These are phyloP conservation scores for Trichosanthes truncata DNA, from an alignment of 306 rosid species.

Conservation along the genomic window DNA sequence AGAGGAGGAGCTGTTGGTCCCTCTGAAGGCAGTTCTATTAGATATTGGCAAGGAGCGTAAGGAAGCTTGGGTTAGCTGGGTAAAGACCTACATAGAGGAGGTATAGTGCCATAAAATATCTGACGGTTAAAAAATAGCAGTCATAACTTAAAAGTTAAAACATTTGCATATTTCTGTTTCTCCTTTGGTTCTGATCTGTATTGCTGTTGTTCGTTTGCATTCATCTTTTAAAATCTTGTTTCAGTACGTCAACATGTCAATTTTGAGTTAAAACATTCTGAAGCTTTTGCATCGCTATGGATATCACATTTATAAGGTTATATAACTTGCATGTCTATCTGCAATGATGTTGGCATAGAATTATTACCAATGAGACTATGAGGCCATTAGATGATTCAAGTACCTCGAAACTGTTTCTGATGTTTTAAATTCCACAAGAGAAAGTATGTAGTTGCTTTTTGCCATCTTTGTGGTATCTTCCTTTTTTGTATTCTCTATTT, in stretches of 20 bases:
- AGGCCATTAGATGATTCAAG: neutral
- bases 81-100: conserved; percentile 72
- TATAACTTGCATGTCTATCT: neutral
- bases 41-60: conserved; percentile 96
- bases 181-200: neutral
- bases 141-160: neutral
- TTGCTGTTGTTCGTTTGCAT: neutral
- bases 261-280: neutral
- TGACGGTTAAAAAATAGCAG: neutral
- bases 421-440: neutral
- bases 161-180: neutral
- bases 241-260: neutral
- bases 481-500: neutral
- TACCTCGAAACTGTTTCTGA: neutral
- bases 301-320: neutral
- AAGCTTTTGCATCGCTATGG: neutral
- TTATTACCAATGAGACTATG: neutral
- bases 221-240: neutral
- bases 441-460: neutral
- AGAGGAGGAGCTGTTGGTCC: conserved; percentile 70
- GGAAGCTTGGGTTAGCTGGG: conserved; percentile 93
- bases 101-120: conserved; percentile 21
- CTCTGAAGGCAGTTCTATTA: conserved; percentile 75
- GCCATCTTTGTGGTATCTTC: neutral
- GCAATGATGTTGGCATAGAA: neutral